phyloP scores from a whole-genome alignment of 169 alveolate genomes.

The Plasmodium berghei region DNA sequence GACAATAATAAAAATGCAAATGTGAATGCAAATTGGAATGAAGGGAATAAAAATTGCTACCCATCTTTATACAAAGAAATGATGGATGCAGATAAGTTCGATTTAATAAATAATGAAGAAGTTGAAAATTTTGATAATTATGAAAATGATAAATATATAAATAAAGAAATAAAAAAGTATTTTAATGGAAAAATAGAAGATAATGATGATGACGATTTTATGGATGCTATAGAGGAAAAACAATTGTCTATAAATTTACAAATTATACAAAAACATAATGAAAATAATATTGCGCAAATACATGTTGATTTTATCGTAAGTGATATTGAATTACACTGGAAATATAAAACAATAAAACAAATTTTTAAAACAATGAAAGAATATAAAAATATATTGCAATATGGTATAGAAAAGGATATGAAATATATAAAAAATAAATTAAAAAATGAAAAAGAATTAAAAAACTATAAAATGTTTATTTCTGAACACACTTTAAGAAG shows the following conservation, averaged over 20 bases:
- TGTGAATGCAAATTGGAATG: not conserved
- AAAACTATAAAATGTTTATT: slow-evolving; percentile 71
- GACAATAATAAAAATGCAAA: not conserved
- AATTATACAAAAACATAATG: slow-evolving; percentile 69
- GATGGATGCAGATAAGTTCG: not conserved
- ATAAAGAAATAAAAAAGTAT: not conserved
- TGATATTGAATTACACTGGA: slow-evolving; percentile 75
- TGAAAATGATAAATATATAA: not conserved
- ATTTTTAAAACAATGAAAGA: slow-evolving; percentile 76
- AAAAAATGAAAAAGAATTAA: slow-evolving; percentile 65
- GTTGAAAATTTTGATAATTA: not conserved
- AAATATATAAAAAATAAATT: slow-evolving; percentile 70
- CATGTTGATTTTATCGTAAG: slow-evolving; percentile 60
- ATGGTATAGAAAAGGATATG: slow-evolving; percentile 75
- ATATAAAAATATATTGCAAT: slow-evolving; percentile 59
- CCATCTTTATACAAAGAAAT: not conserved
- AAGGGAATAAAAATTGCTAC: not conserved
- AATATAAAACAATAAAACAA: slow-evolving; percentile 70
- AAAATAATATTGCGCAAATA: slow-evolving; percentile 70
- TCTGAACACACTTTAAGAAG: slow-evolving; percentile 73
- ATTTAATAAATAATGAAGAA: no score
- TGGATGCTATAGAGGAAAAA: slow-evolving; percentile 75
- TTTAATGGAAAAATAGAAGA: slow-evolving; percentile 9
- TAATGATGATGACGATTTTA: slow-evolving; percentile 74
- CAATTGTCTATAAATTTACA: slow-evolving; percentile 56